Conservation (phyloP, 495 filamentous ascomycete genomes). For the Halenospora varia region DNA sequence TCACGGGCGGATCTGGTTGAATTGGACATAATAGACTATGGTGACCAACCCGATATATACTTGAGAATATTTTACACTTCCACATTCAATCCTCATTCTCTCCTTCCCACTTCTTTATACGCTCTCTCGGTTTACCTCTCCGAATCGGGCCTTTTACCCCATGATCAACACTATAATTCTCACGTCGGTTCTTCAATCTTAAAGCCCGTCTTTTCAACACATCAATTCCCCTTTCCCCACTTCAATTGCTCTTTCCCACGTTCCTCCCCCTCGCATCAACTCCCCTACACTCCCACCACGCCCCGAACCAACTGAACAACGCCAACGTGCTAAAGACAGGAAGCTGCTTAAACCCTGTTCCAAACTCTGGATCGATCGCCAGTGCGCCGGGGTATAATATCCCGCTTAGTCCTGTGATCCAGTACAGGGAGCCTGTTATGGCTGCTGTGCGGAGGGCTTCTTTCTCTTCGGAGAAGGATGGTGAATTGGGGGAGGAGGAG, state of each 20-base stretch:
- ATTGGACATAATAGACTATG: neutral
- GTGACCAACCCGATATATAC: no score
- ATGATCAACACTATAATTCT: no score
- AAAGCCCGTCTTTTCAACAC: no score
- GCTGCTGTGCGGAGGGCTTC: conserved; percentile 30
- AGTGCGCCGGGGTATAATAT: conserved; percentile 46
- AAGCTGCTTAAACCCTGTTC: conserved; percentile 43
- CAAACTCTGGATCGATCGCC: conserved; percentile 52
- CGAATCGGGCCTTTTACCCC: no score
- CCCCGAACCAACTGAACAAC: conserved; percentile 26
- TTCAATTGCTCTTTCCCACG: no score
- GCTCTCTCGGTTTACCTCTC: no score
- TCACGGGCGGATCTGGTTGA: no score
- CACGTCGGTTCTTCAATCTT: no score
- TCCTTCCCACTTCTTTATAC: neutral
- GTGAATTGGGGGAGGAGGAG: no score
- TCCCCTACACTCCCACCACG: neutral
- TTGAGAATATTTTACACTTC: neutral
- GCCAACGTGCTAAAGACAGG: conserved; percentile 32
- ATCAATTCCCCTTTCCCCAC: no score
- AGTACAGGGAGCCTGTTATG: conserved; percentile 46
- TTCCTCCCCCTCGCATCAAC: neutral
- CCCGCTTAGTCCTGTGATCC: conserved; percentile 41
- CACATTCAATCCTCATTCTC: neutral
- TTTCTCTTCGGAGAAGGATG: no score